Conservation (phyloP, 106 monocot genomes). For the Dendrobium huoshanense region DNA sequence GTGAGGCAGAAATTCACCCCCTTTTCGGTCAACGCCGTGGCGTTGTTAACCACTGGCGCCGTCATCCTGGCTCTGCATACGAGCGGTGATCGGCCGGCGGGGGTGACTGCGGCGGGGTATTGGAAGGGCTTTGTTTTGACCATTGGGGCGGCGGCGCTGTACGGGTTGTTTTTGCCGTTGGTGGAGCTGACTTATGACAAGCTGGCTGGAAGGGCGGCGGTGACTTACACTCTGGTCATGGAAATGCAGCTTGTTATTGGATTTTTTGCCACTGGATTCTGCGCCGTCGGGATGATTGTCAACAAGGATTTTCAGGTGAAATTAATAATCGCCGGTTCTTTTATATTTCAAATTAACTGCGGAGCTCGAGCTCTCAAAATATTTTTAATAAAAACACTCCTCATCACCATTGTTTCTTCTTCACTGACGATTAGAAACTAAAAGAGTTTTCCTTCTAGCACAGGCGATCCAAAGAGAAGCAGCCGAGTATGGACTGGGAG, state of each 20-base stretch:
- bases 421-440: too few species aligned
- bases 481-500: conserved; percentile 32
- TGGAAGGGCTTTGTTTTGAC: conserved; percentile 10
- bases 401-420: too few species aligned
- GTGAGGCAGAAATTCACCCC: conserved; percentile 14
- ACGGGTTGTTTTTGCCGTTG: conserved; percentile 8
- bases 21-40: conserved; percentile 16
- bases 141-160: not conserved
- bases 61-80: conserved; percentile 9
- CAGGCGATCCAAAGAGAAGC: conserved; percentile 65
- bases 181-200: conserved; percentile 6
- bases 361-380: too few species aligned
- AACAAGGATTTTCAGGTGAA: conserved; percentile 39
- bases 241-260: conserved; percentile 62
- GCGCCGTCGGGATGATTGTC: conserved; percentile 43
- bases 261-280: conserved; percentile 41
- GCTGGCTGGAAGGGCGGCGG: not conserved
- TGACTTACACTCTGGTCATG: conserved; percentile 22
- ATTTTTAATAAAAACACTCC: too few species aligned
- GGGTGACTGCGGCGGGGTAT: conserved; percentile 9
- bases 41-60: conserved; percentile 8
- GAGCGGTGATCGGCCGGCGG: conserved; percentile 9
- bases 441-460: not conserved
- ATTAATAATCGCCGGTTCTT: too few species aligned
- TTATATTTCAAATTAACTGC: too few species aligned